Conservation (phyloP, 2,329 filamentous ascomycete species). For the Aspergillus udagawae region DNA sequence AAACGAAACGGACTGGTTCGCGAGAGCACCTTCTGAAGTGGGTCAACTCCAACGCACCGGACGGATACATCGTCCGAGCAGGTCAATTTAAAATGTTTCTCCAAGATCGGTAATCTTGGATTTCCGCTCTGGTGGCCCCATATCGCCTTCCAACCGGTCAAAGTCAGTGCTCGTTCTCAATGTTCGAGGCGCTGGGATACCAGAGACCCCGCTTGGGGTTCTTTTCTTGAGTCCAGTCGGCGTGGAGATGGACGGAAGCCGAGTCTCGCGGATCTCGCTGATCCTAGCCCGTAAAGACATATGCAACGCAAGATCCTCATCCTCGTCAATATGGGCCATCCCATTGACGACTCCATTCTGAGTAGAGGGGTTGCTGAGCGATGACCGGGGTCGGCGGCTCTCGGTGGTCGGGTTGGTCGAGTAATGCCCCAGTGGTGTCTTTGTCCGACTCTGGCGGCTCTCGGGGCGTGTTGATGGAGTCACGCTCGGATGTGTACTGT, state of each 20-base stretch:
- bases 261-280: conserved; percentile 28
- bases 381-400: conserved; percentile 63
- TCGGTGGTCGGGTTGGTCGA: conserved; percentile 46
- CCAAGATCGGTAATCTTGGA: conserved; percentile 53
- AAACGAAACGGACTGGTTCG: conserved; percentile 11
- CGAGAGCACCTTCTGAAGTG: conserved; percentile 2
- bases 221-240: conserved; percentile 48
- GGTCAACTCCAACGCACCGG: conserved; percentile 15
- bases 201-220: conserved; percentile 46
- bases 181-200: conserved; percentile 37
- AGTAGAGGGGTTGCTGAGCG: conserved; percentile 57
- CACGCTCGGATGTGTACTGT: conserved; percentile 34
- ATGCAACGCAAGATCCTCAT: conserved; percentile 45
- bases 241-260: conserved; percentile 47
- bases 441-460: conserved; percentile 61
- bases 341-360: conserved; percentile 55
- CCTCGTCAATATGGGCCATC: conserved; percentile 54
- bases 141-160: conserved; percentile 37
- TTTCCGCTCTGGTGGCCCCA: conserved; percentile 46
- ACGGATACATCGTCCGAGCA: conserved; percentile 16
- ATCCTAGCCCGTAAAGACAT: conserved; percentile 26
- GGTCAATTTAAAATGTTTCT: conserved; percentile 50
- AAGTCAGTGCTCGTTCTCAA: conserved; percentile 38
- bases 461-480: conserved; percentile 53
- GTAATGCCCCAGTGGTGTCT: conserved; percentile 61